A percentile compares a stretch with the other conserved stretches of the same genome.
Evolutionary conservation across 2,329 filamentous ascomycete genomes (phyloP).

Genomic region (Coleophoma crateriformis): DNA sequence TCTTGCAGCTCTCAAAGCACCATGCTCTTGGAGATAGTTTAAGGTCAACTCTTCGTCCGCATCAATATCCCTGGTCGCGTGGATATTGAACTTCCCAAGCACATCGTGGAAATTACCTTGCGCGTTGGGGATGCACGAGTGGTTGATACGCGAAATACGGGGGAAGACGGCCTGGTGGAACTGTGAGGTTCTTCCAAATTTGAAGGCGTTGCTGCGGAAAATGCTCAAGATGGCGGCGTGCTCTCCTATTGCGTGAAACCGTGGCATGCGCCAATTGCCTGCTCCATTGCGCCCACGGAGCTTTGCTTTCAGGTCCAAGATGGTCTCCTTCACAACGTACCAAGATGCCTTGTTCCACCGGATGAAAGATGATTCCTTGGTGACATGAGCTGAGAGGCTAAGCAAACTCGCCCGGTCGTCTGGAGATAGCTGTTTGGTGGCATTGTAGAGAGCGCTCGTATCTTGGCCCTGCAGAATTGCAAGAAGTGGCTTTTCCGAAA

Average conservation of each 20-base stretch:
- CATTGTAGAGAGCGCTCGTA: constrained; percentile 10
- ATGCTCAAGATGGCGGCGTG: constrained; percentile 14
- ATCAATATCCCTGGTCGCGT: constrained; percentile 16
- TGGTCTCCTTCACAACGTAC: constrained; percentile 4
- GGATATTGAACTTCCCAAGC: constrained; percentile 14
- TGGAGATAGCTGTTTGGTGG: constrained; percentile 6
- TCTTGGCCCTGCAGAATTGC: constrained; percentile 11
- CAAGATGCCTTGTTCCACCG: constrained; percentile 8
- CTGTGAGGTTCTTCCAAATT: constrained; percentile 2
- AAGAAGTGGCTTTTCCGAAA: constrained; percentile 20
- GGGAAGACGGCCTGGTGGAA: constrained; percentile 15
- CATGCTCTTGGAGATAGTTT: constrained; percentile 14
- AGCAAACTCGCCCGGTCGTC: constrained; percentile 6
- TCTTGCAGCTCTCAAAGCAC: constrained; percentile 4
- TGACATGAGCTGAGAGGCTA: constrained; percentile 7
- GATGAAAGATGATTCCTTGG: constrained; percentile 2
- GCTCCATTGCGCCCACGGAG: background rate
- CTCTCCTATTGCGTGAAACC: constrained; percentile 4
- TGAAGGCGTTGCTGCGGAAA: constrained; percentile 21
- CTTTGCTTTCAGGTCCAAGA: background rate
- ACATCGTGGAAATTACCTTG: constrained; percentile 18
- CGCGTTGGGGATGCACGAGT: constrained; percentile 20
- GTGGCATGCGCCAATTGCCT: background rate
- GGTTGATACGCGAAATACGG: constrained; percentile 18
- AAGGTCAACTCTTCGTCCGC: constrained; percentile 16